Conservation (phyloP, 1,284 basidiomycete genomes). For the Pseudozyma hubeiensis region DNA sequence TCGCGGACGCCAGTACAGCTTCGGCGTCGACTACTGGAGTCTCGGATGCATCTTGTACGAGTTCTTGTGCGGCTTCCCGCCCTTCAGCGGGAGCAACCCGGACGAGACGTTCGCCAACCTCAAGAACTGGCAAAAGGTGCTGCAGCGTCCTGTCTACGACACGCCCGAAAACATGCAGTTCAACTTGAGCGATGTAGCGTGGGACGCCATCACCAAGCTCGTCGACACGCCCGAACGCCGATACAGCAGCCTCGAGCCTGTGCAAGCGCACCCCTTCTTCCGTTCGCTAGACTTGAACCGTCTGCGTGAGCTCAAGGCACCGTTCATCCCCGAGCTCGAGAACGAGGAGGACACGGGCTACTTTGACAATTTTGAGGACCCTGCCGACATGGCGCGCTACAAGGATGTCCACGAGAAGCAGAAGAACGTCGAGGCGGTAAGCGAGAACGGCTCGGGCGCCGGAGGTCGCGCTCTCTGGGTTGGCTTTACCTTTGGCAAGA, state of each 20-base stretch:
- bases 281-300: conserved; percentile 79
- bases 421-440: conserved; percentile 86
- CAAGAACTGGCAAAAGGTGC: conserved; percentile 93
- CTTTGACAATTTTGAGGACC: conserved; percentile 94
- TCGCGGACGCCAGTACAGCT: conserved; percentile 92
- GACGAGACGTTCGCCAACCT: conserved; percentile 99
- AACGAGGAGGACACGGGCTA: conserved; percentile 94
- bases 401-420: conserved; percentile 96
- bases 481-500: conserved; percentile 86
- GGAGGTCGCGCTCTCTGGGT: conserved; percentile 87
- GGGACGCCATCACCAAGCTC: conserved; percentile 92
- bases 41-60: conserved; percentile 97
- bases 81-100: conserved; percentile 92
- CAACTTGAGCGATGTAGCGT: conserved; percentile 91
- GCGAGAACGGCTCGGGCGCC: conserved; percentile 73
- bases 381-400: conserved; percentile 93
- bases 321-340: conserved; percentile 95
- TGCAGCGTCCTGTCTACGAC: conserved; percentile 92
- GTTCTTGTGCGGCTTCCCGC: conserved; percentile 90
- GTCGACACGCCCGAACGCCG: conserved; percentile 82
- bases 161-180: conserved; percentile 96
- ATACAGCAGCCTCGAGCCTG: conserved; percentile 79
- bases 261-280: conserved; percentile 89
- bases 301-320: conserved; percentile 82
- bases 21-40: conserved; percentile 98